Evolutionary conservation across 768 basidiomycete species (phyloP).

Genomic region (Xerocomellus amylosporus): DNA sequence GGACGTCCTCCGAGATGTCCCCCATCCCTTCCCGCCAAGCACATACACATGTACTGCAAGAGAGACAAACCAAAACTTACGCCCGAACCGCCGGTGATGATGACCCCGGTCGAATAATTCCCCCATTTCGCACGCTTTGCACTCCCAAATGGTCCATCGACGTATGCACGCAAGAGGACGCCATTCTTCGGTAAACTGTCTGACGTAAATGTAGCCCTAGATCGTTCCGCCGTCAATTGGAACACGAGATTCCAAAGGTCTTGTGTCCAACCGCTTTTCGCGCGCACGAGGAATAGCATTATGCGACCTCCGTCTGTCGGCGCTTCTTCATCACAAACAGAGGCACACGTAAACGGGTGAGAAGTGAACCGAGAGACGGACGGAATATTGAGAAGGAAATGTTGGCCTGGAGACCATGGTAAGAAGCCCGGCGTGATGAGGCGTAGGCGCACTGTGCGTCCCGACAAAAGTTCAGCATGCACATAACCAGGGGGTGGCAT

Average conservation of each 20-base stretch:
- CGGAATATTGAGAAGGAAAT: constrained; percentile 67
- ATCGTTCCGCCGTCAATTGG: constrained; percentile 34
- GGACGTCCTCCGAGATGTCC: constrained; percentile 44
- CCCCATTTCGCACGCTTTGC: constrained; percentile 58
- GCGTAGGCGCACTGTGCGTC: constrained; percentile 66
- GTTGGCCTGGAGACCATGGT: constrained; percentile 76
- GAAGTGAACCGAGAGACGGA: constrained; percentile 56
- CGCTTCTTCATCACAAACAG: constrained; percentile 50
- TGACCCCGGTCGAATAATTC: constrained; percentile 53
- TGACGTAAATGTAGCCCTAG: constrained; percentile 17
- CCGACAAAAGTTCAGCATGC: constrained; percentile 65
- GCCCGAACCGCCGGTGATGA: constrained; percentile 72
- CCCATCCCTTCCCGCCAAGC: constrained; percentile 55
- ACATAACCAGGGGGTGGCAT: constrained; percentile 65
- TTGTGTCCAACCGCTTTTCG: constrained; percentile 67
- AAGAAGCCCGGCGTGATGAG: constrained; percentile 54
- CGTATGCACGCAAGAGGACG: constrained; percentile 51
- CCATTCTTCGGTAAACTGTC: constrained; percentile 40
- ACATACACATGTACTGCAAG: constrained; percentile 59
- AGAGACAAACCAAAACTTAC: constrained; percentile 70
- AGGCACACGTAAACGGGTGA: constrained; percentile 74
- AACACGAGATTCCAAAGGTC: constrained; percentile 58
- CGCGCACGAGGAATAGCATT: constrained; percentile 66
- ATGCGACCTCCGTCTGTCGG: constrained; percentile 47
- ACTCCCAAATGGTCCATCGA: constrained; percentile 73